phyloP scores from a whole-genome alignment of 192 early-diverging fungal genomes.

The Glomus cerebriforme region DNA sequence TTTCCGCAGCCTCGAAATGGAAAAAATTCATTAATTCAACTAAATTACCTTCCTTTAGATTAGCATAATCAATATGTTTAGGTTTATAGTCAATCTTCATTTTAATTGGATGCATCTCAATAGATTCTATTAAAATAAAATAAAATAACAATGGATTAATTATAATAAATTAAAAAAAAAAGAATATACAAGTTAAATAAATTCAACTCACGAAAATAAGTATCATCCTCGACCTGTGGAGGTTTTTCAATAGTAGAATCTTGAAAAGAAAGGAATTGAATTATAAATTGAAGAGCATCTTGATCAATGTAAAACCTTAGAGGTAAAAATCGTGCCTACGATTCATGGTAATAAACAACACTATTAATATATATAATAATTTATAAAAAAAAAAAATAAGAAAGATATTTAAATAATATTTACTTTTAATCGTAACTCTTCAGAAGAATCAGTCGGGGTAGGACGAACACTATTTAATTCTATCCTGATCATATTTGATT shows the following conservation, averaged over 20 bases:
- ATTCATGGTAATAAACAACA: conserved; percentile 33
- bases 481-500: conserved; percentile 67
- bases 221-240: not conserved
- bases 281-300: conserved; percentile 84
- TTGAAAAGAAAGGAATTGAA: conserved; percentile 66
- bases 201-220: conserved; percentile 60
- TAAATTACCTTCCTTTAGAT: conserved; percentile 72
- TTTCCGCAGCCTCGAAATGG: conserved; percentile 87
- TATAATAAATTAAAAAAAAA: not conserved
- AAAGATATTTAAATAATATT: not conserved
- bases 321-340: conserved; percentile 71
- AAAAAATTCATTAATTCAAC: conserved; percentile 91
- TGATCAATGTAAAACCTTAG: conserved; percentile 91
- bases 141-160: not conserved
- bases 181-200: too few species aligned
- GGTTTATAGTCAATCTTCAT: conserved; percentile 97
- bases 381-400: not conserved
- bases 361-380: not conserved
- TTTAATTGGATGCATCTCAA: conserved; percentile 71
- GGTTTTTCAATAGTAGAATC: not conserved
- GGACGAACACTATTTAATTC: conserved; percentile 48
- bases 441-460: conserved; percentile 48
- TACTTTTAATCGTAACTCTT: conserved; percentile 65
- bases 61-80: conserved; percentile 80
- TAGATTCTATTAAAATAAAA: conserved; percentile 46